phyloP scores from a whole-genome alignment of 352 stramenopile genomes.

The Phytophthora hibernalis region DNA sequence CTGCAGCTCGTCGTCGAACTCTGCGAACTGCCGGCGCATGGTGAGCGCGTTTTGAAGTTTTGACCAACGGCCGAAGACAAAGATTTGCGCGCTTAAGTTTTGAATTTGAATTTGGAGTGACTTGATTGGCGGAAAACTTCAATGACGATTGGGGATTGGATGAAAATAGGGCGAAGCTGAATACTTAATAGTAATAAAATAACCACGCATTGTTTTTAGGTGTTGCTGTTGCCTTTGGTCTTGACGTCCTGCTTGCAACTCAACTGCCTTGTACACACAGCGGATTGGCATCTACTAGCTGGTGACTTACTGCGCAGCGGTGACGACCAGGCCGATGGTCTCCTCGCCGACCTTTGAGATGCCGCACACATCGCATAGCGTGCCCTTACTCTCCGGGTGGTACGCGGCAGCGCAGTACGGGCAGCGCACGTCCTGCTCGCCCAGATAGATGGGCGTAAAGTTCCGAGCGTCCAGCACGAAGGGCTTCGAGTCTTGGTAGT shows the following conservation, averaged over 20 bases:
- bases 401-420: slow-evolving; percentile 97
- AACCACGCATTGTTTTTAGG: slow-evolving; percentile 28
- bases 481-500: slow-evolving; percentile 97
- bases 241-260: slow-evolving; percentile 2
- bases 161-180: neutral
- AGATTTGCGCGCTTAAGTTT: slow-evolving; percentile 29
- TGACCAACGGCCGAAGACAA: slow-evolving; percentile 16
- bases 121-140: slow-evolving; percentile 13
- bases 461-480: slow-evolving; percentile 96
- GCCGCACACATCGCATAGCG: slow-evolving; percentile 93
- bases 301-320: slow-evolving; percentile 52
- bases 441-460: slow-evolving; percentile 96
- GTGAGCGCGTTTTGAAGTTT: slow-evolving; percentile 19
- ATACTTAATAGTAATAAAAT: slow-evolving; percentile 42
- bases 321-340: slow-evolving; percentile 95
- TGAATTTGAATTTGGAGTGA: slow-evolving; percentile 26
- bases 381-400: slow-evolving; percentile 83
- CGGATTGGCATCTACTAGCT: slow-evolving; percentile 8
- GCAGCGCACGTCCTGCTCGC: slow-evolving; percentile 91
- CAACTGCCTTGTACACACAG: neutral
- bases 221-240: neutral
- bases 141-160: slow-evolving; percentile 19
- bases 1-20: slow-evolving; percentile 64
- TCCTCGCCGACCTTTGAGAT: slow-evolving; percentile 95
- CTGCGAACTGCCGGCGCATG: slow-evolving; percentile 48